Conservation (phyloP, 2,329 filamentous ascomycete species). For the Periconia macrospinosa region DNA sequence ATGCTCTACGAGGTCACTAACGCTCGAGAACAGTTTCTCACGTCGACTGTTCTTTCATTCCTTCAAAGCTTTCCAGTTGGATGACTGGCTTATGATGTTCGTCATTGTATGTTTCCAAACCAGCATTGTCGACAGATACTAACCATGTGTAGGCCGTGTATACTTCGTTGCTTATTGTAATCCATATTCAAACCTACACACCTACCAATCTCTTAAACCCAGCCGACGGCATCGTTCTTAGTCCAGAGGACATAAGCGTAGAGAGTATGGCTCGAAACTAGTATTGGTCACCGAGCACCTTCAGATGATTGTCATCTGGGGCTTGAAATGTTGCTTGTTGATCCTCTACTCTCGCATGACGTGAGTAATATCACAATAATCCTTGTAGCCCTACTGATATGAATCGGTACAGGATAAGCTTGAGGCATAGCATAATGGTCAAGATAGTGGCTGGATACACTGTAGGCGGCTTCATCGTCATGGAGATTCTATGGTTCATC, state of each 20-base stretch:
- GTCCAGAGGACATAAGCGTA: slow-evolving; percentile 21
- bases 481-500: slow-evolving; percentile 50
- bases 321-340: slow-evolving; percentile 53
- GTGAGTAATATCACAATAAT: slow-evolving; percentile 19
- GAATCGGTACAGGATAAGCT: slow-evolving; percentile 19
- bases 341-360: slow-evolving; percentile 49
- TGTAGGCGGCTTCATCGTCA: slow-evolving; percentile 46
- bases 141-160: slow-evolving; percentile 36
- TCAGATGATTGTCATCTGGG: slow-evolving; percentile 51
- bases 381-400: background rate
- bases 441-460: slow-evolving; percentile 48
- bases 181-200: slow-evolving; percentile 43
- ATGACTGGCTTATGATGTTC: slow-evolving; percentile 56
- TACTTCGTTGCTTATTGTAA: slow-evolving; percentile 47
- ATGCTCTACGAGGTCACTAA: background rate
- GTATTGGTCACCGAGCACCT: slow-evolving; percentile 54
- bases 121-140: background rate
- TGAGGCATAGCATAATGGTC: slow-evolving; percentile 37
- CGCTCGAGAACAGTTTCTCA: slow-evolving; percentile 33
- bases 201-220: slow-evolving; percentile 44
- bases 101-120: slow-evolving; percentile 43
- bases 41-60: slow-evolving; percentile 47
- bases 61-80: slow-evolving; percentile 49
- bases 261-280: slow-evolving; percentile 54
- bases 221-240: slow-evolving; percentile 45